Percentiles rank a stretch among this genome's conserved stretches.
These are phyloP conservation scores for Blumeria hordei DNA, from an alignment of 2,329 filamentous ascomycete species.

Conservation along the genomic window DNA sequence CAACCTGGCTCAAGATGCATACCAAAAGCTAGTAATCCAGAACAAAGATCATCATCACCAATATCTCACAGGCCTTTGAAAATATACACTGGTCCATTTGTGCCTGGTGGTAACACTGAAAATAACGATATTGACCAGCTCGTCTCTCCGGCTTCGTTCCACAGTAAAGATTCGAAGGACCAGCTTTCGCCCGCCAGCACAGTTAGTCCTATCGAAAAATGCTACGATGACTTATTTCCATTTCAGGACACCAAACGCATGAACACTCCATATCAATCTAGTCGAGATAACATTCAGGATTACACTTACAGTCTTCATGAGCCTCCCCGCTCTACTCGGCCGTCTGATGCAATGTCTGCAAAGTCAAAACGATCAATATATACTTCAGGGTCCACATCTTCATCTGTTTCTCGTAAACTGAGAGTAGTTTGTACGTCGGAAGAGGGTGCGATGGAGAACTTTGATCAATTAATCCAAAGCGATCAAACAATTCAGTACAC, in stretches of 20 bases:
- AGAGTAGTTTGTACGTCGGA: constrained; percentile 33
- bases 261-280: background rate
- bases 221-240: background rate
- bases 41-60: too few relatives aligned
- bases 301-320: background rate
- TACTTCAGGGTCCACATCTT: constrained; percentile 27
- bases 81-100: background rate
- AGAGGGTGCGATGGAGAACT: constrained; percentile 32
- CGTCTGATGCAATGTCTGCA: too few relatives aligned
- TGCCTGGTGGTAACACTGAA: background rate
- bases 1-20: background rate
- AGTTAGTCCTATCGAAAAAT: background rate
- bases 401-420: constrained; percentile 19
- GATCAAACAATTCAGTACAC: constrained; percentile 67
- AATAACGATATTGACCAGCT: background rate
- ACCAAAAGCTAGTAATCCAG: too few relatives aligned
- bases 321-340: background rate
- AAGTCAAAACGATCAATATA: constrained; percentile 12
- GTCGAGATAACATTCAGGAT: background rate
- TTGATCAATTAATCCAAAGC: constrained; percentile 61
- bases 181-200: background rate
- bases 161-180: too few relatives aligned
- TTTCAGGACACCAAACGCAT: background rate
- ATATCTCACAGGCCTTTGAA: background rate
- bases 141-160: too few relatives aligned